Conservation (phyloP, 2,329 filamentous ascomycete species). For the Fusarium nisikadoi region DNA sequence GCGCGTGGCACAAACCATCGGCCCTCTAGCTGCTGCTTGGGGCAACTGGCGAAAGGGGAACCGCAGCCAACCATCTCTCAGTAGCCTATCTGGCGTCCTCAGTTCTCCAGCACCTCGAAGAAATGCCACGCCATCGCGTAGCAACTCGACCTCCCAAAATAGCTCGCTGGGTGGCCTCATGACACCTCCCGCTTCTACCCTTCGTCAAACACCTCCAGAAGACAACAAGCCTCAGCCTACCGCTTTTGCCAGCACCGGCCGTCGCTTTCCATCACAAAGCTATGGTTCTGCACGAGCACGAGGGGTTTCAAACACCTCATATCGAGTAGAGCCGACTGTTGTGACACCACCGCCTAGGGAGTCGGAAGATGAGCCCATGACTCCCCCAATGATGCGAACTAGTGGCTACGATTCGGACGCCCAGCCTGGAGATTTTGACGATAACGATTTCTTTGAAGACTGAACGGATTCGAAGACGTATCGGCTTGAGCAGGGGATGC, state of each 20-base stretch:
- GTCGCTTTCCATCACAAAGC: slow-evolving; percentile 63
- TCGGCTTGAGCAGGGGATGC: slow-evolving; percentile 5
- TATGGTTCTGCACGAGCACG: slow-evolving; percentile 40
- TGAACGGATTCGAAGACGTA: slow-evolving; percentile 28
- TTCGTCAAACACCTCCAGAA: slow-evolving; percentile 68
- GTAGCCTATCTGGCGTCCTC: slow-evolving; percentile 59
- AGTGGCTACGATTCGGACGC: slow-evolving; percentile 71
- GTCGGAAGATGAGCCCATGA: slow-evolving; percentile 58
- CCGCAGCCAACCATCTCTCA: slow-evolving; percentile 63
- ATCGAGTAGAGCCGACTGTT: slow-evolving; percentile 31
- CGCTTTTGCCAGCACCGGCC: slow-evolving; percentile 69
- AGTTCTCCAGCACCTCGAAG: slow-evolving; percentile 55
- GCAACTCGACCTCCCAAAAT: slow-evolving; percentile 62
- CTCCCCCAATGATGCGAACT: slow-evolving; percentile 70
- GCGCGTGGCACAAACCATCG: slow-evolving; percentile 84
- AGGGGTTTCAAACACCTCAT: slow-evolving; percentile 48
- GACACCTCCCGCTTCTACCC: slow-evolving; percentile 84
- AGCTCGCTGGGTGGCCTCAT: slow-evolving; percentile 81
- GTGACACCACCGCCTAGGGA: slow-evolving; percentile 54
- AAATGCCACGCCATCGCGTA: slow-evolving; percentile 70
- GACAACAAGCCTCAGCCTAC: slow-evolving; percentile 63
- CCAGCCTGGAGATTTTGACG: slow-evolving; percentile 67
- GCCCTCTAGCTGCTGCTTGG: slow-evolving; percentile 86
- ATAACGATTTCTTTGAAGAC: slow-evolving; percentile 67
- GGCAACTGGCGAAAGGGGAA: slow-evolving; percentile 87